These are phyloP conservation scores for Ophiocordyceps camponoti-floridani DNA, from an alignment of 2,329 filamentous ascomycete species.

Conservation along the genomic window DNA sequence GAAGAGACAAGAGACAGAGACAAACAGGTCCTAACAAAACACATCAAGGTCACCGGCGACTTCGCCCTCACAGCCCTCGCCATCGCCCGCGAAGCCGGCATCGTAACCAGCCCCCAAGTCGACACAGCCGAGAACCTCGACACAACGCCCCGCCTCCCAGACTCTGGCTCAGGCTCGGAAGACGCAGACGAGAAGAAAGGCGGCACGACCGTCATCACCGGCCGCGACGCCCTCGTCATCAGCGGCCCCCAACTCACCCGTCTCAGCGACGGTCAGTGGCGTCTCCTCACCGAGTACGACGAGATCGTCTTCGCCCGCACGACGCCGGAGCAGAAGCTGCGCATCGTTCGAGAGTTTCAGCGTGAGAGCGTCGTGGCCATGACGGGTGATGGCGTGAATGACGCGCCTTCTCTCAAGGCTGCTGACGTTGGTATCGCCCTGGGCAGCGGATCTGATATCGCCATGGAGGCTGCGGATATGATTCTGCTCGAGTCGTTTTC, in stretches of 20 bases:
- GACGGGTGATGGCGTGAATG: constrained; percentile 78
- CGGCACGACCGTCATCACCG: constrained; percentile 1
- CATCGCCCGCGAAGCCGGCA: constrained; percentile 55
- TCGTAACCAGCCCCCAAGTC: constrained; percentile 38
- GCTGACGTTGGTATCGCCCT: constrained; percentile 75
- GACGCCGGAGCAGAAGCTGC: constrained; percentile 62
- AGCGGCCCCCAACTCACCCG: constrained; percentile 47
- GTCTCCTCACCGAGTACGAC: constrained; percentile 41
- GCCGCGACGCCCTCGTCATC: constrained; percentile 36
- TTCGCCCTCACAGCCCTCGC: constrained; percentile 58
- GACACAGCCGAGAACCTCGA: constrained; percentile 35
- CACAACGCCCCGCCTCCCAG: constrained; percentile 8
- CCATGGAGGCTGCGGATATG: constrained; percentile 66
- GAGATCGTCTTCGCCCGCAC: constrained; percentile 62
- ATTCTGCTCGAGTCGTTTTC: constrained; percentile 61
- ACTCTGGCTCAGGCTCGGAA: constrained; percentile 2
- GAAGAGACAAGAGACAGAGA: no score
- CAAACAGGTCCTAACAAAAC: no score
- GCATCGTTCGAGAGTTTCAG: constrained; percentile 63
- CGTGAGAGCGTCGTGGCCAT: constrained; percentile 54
- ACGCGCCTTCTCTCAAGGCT: constrained; percentile 61
- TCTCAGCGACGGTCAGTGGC: constrained; percentile 53
- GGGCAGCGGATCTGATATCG: constrained; percentile 66
- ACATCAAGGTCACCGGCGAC: constrained; percentile 49
- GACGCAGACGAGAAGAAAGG: constrained; percentile 8